Evolutionary conservation across 192 early-diverging fungal species (phyloP), one percentile per base, ranked within the genome.

Genomic region (Backusella luteola): DNA sequence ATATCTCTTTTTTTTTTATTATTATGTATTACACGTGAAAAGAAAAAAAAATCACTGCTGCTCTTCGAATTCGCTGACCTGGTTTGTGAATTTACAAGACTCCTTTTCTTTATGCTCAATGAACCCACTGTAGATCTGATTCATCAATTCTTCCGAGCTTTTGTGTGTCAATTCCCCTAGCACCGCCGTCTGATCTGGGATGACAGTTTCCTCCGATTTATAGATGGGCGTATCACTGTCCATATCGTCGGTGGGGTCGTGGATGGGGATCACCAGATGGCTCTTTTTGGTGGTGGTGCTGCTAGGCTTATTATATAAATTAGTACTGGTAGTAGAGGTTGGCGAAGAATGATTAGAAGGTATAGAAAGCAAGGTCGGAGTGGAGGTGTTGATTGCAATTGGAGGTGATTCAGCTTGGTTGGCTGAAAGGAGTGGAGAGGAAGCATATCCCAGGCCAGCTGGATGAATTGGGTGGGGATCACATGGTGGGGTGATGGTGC

Each of bases 211-310:
- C 19, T 68, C 53, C 9, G 66, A 70, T 41, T 81, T 81, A 52
- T 81, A 81, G 5, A 81, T 68, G 11, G 80, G 80, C 17, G 80
- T 81, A 67, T 81, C 80, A n/a, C 73, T 75, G 53, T 81, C 69
- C 36, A 81, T 49, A 68, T 81, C 80, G 42, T 81, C 80, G 0
- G 76, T 70, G 1, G 80, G 80, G 36, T 81, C 80, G 41, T 81
- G 73, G 35, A 81, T 81, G 5, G 80, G 80, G 32, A 77, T 81
- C n/a, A 59, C 52, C 8, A 69, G 67, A 6, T 34, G 74, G 21
- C 73, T 49, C 46, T 19, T 49, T n/a, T 49, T 49, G 46, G 46
- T 49, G 46, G 46, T 4, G 0, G 15, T 49, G 19, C 5, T 49
- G 17, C 5, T 49, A 1, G 46, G 73, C 21, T 26, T 73, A 21